phyloP scores from a whole-genome alignment of 2,329 filamentous ascomycete species.

The Monosporascus sp. region DNA sequence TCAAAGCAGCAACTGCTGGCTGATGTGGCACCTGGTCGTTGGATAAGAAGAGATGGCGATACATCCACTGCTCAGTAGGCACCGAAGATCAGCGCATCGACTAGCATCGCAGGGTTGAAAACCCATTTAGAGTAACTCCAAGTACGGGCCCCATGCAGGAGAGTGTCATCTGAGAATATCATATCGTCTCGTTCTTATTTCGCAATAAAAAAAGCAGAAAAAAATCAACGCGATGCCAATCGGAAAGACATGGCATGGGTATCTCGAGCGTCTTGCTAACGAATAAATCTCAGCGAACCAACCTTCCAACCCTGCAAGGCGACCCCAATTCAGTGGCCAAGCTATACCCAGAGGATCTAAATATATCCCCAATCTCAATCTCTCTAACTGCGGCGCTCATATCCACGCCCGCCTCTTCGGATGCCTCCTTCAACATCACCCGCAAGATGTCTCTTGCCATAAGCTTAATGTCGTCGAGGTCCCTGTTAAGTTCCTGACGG shows the following conservation, averaged over 20 bases:
- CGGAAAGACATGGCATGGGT: not conserved
- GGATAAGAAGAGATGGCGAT: not conserved
- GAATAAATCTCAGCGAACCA: not conserved
- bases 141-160: too few relatives aligned
- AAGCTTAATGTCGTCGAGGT: conserved; percentile 15
- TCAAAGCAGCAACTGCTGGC: not conserved
- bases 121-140: too few relatives aligned
- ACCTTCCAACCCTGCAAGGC: not conserved
- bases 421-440: conserved; percentile 16
- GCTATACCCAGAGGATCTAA: not conserved
- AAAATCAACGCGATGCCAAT: too few relatives aligned
- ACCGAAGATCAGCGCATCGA: not conserved
- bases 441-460: conserved; percentile 19
- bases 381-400: conserved; percentile 3
- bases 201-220: too few relatives aligned
- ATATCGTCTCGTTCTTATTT: too few relatives aligned
- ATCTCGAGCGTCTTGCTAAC: not conserved
- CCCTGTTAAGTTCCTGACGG: conserved; percentile 15
- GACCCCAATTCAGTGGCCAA: not conserved
- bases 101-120: not conserved
- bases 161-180: too few relatives aligned
- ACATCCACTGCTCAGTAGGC: not conserved
- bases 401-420: conserved; percentile 2
- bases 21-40: conserved; percentile 7
- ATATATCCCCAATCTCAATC: conserved; percentile 8